Evolutionary conservation across 176 grass and related monocot species (phyloP).

Genomic region (Urochloa ruziziensis): DNA sequence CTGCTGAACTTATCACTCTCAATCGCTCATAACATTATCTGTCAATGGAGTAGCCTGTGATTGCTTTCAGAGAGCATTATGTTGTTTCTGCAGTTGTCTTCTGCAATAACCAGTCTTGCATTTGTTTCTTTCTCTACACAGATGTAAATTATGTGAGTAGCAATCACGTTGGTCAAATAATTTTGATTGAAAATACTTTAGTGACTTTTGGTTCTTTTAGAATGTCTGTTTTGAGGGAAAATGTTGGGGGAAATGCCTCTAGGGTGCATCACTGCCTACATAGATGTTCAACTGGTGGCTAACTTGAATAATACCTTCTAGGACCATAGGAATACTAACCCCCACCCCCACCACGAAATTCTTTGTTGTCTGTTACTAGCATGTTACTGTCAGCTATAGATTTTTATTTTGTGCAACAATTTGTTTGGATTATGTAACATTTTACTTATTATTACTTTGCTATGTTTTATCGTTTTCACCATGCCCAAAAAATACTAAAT

Average conservation of each 20-base stretch:
- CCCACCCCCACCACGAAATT: no score
- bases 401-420: neutral
- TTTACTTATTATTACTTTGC: neutral
- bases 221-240: neutral
- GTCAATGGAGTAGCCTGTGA: neutral
- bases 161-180: neutral
- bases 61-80: neutral
- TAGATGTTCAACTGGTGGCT: neutral
- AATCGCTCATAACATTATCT: constrained; percentile 3
- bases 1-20: neutral
- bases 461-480: neutral
- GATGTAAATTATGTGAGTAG: constrained; percentile 12
- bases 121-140: neutral
- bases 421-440: constrained; percentile 3
- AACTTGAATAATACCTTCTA: neutral
- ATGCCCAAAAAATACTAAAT: neutral
- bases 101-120: neutral
- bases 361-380: neutral
- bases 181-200: constrained; percentile 9
- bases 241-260: neutral
- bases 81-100: constrained; percentile 17
- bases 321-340: no score
- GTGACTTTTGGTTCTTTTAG: constrained; percentile 4
- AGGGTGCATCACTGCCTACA: neutral
- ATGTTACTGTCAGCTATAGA: neutral